Evolutionary conservation across 2,329 filamentous ascomycete species (phyloP), one percentile per base, ranked within the genome.

Genomic region (Fusarium clavum): DNA sequence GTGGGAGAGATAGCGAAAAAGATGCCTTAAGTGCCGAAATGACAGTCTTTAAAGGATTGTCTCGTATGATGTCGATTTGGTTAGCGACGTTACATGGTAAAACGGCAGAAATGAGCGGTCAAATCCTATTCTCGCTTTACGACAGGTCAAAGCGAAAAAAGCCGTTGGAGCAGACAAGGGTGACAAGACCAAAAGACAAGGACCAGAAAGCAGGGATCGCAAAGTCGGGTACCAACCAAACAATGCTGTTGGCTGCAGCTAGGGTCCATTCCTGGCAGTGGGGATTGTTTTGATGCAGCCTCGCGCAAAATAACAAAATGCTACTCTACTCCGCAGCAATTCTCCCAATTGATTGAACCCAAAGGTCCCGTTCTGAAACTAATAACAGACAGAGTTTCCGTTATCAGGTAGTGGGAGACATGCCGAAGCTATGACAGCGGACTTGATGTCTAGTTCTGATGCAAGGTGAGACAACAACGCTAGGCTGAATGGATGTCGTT

Each of bases 61-160:
- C 57, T 67, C 51, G 63, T 58, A 49, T 55, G n/a, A 61, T 66
- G 25, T 61, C 45, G 30, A 61, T 45, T 44, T 29, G 55, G 47
- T 55, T 66, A 54, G 63, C 25, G 63, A 61, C 24, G 55, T 66
- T 66, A 66, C 63, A 66, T 66, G 43, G 63, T 14, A 61, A 29
- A 44, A 29, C 43, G 63, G 63, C 63, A 66, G 63, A 66, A 66
- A 66, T 66, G 47, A 66, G 63, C 63, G 63, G 63, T 66, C 49
- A 41, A 11, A 41, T 66, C 18, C 30, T 46, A 27, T 49, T 66
- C 47, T 66, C 63, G 61, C 29, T 55, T 55, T 34, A 43, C 14
- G 38, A 25, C 25, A 63, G 40, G 53, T 18, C 53, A 43, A 53
- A 48, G 20, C 10, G 47, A 66, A 25, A 65, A 66, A 66, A 66